Conservation (phyloP, 352 stramenopile species). For the Globisporangium iwayamae region DNA sequence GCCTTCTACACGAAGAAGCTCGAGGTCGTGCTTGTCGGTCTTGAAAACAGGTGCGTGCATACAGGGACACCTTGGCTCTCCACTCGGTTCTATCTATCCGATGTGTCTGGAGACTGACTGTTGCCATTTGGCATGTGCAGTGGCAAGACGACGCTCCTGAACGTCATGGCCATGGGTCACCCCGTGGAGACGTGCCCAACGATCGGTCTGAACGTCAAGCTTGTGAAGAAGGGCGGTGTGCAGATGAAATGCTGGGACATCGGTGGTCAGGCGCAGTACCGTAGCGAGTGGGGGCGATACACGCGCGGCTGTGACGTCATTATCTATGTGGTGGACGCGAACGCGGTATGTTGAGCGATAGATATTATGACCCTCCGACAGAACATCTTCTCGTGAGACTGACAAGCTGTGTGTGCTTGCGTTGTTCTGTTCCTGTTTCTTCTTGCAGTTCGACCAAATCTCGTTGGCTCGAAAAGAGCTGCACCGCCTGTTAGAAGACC, state of each 20-base stretch:
- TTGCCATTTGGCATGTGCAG: constrained; percentile 29
- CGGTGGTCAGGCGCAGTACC: constrained; percentile 95
- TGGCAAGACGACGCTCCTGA: constrained; percentile 96
- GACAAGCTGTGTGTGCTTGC: background rate
- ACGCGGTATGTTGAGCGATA: constrained; percentile 69
- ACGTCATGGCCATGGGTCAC: constrained; percentile 94
- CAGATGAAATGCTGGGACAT: constrained; percentile 99
- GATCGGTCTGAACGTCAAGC: constrained; percentile 97
- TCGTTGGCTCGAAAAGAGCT: constrained; percentile 93
- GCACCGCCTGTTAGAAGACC: constrained; percentile 92
- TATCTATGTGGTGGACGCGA: constrained; percentile 98
- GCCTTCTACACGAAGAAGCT: constrained; percentile 98
- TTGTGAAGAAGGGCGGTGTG: constrained; percentile 93
- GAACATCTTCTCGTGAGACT: background rate
- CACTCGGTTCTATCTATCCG: too few relatives aligned
- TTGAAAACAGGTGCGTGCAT: constrained; percentile 90
- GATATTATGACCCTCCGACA: background rate
- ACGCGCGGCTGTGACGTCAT: constrained; percentile 98
- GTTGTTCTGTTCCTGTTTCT: background rate
- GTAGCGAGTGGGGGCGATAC: constrained; percentile 92
- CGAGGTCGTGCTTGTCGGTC: constrained; percentile 95
- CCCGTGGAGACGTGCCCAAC: constrained; percentile 96
- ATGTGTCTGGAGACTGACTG: too few relatives aligned
- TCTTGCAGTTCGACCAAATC: constrained; percentile 89
- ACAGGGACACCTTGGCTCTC: background rate